phyloP scores from a whole-genome alignment of 768 basidiomycete species.

The Trametes meyenii region DNA sequence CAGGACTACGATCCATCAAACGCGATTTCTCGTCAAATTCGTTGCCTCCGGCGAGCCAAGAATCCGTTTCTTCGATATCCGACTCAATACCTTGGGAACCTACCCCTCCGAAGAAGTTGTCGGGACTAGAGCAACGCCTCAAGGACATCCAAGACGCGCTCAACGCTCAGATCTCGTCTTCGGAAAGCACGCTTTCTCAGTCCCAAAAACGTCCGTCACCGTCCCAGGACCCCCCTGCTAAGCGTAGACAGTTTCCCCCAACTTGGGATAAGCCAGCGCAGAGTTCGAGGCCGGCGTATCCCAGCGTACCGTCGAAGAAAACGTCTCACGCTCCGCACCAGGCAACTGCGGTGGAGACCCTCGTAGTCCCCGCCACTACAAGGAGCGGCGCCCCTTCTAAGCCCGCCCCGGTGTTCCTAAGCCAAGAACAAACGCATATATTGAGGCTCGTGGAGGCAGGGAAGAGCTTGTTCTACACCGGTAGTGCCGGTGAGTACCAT shows the following conservation, averaged over 20 bases:
- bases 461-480: conserved; percentile 91
- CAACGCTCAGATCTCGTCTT: conserved; percentile 29
- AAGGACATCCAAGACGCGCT: conserved; percentile 64
- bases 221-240: conserved; percentile 35
- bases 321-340: conserved; percentile 11
- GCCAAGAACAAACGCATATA: conserved; percentile 85
- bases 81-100: conserved; percentile 24
- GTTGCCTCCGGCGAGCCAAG: conserved; percentile 45
- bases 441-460: conserved; percentile 74
- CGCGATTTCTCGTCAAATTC: conserved; percentile 61
- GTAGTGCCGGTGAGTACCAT: conserved; percentile 80
- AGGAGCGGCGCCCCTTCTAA: conserved; percentile 23
- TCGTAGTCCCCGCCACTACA: conserved; percentile 33
- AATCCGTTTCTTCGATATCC: conserved; percentile 22
- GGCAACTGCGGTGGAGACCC: conserved; percentile 14
- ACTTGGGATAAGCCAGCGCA: conserved; percentile 41
- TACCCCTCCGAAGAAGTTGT: conserved; percentile 21
- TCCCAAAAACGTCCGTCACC: conserved; percentile 38
- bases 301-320: conserved; percentile 4
- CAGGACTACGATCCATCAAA: conserved; percentile 61
- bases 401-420: conserved; percentile 60
- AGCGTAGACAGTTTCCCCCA: conserved; percentile 60
- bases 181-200: conserved; percentile 24
- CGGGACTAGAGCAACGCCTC: conserved; percentile 44
- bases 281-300: conserved; percentile 3